phyloP scores from a whole-genome alignment of 306 rosid species.

The Trifolium dubium region DNA sequence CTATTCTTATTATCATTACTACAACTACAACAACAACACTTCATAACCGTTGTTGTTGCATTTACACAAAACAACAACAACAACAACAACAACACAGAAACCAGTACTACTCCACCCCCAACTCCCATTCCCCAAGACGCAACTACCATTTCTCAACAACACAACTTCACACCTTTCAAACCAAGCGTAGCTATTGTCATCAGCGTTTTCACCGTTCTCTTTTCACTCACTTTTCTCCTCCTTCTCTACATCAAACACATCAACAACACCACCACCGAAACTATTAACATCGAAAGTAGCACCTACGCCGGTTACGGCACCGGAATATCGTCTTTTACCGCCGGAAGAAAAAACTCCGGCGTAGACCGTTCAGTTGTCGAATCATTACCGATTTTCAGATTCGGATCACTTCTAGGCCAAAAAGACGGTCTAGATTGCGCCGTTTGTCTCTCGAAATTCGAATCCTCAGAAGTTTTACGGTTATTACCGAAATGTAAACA shows the following conservation, averaged over 20 bases:
- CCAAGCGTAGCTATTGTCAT: constrained; percentile 65
- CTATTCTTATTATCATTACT: neutral
- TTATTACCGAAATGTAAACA: constrained; percentile 88
- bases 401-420: constrained; percentile 64
- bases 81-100: neutral
- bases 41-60: neutral
- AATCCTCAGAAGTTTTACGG: constrained; percentile 68
- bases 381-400: constrained; percentile 78
- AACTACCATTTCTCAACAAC: neutral
- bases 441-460: constrained; percentile 69
- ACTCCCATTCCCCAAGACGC: neutral
- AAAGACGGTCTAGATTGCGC: constrained; percentile 85
- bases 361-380: constrained; percentile 72
- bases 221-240: constrained; percentile 70
- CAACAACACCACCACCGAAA: constrained; percentile 9
- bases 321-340: neutral
- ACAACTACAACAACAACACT: constrained; percentile 4
- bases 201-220: constrained; percentile 55
- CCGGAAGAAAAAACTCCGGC: constrained; percentile 73
- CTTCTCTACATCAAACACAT: constrained; percentile 87
- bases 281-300: neutral
- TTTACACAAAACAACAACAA: neutral
- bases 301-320: neutral
- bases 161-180: constrained; percentile 46
- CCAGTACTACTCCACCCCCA: constrained; percentile 35